phyloP scores from a whole-genome alignment of 2,329 filamentous ascomycete species.

The Ophiostoma ips region DNA sequence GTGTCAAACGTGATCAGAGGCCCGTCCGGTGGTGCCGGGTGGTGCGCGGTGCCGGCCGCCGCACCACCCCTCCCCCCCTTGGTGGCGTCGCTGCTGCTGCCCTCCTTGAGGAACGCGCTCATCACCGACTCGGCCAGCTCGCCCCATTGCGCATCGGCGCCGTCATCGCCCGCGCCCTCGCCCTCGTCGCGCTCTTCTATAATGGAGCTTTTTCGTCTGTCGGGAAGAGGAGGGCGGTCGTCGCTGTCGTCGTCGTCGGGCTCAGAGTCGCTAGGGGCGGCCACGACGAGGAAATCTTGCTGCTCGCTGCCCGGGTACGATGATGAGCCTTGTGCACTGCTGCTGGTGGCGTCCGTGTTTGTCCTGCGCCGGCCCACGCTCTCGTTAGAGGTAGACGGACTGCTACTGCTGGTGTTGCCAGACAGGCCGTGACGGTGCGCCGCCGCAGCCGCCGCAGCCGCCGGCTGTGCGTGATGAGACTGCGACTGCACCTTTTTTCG shows the following conservation, averaged over 20 bases:
- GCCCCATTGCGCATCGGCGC: conserved; percentile 7
- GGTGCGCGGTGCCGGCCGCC: too few relatives aligned
- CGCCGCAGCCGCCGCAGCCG: background rate
- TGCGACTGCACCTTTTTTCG: conserved; percentile 2
- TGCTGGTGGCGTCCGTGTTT: background rate
- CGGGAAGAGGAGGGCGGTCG: background rate
- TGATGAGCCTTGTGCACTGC: background rate
- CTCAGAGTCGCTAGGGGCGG: conserved; percentile 11
- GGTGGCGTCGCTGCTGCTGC: too few relatives aligned
- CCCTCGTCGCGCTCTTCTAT: background rate
- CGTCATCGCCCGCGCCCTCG: background rate
- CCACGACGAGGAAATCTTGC: conserved; percentile 11
- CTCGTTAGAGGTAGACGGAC: background rate
- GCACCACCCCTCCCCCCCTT: too few relatives aligned
- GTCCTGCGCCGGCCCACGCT: background rate
- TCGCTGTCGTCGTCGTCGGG: conserved; percentile 3
- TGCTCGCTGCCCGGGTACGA: background rate
- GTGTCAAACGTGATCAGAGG: background rate
- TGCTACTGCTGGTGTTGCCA: background rate
- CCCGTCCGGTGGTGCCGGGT: too few relatives aligned
- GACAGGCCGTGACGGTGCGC: background rate
- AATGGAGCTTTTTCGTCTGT: background rate
- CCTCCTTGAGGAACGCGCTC: conserved; percentile 4
- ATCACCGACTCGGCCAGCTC: conserved; percentile 8
- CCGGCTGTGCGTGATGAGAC: background rate